These are phyloP conservation scores for Rosa multiflora DNA, from an alignment of 306 rosid species.

Conservation along the genomic window DNA sequence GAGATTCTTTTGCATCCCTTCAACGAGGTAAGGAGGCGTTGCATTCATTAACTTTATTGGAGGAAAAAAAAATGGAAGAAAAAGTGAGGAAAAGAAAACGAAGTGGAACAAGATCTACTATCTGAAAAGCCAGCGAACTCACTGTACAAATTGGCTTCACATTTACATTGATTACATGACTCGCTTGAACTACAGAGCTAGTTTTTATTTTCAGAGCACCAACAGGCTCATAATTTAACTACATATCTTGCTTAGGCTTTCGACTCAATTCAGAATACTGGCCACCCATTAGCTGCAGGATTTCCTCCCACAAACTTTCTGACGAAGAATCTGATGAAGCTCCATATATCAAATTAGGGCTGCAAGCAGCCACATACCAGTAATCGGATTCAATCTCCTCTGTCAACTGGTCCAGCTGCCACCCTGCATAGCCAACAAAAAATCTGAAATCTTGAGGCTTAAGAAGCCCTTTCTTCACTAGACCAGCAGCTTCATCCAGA, in stretches of 20 bases:
- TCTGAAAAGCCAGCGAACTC: constrained; percentile 40
- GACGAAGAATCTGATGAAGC: constrained; percentile 56
- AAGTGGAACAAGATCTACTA: constrained; percentile 25
- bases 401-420: constrained; percentile 91
- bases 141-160: constrained; percentile 56
- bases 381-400: constrained; percentile 91
- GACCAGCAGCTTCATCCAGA: constrained; percentile 79
- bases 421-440: constrained; percentile 98
- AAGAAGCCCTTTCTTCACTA: constrained; percentile 82
- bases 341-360: constrained; percentile 72
- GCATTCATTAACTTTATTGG: constrained; percentile 8
- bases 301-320: constrained; percentile 86
- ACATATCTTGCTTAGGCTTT: constrained; percentile 92
- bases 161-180: constrained; percentile 30
- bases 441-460: constrained; percentile 86
- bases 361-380: constrained; percentile 97
- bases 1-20: background rate
- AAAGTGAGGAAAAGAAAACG: background rate
- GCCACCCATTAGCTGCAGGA: constrained; percentile 94
- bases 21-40: background rate
- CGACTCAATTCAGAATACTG: constrained; percentile 90
- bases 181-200: constrained; percentile 19
- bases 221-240: constrained; percentile 30
- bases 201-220: constrained; percentile 27
- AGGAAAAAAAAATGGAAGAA: background rate